Base-by-base conservation (phyloP, 108 stramenopile genomes). In the Nitzschia inconspicua region DNA sequence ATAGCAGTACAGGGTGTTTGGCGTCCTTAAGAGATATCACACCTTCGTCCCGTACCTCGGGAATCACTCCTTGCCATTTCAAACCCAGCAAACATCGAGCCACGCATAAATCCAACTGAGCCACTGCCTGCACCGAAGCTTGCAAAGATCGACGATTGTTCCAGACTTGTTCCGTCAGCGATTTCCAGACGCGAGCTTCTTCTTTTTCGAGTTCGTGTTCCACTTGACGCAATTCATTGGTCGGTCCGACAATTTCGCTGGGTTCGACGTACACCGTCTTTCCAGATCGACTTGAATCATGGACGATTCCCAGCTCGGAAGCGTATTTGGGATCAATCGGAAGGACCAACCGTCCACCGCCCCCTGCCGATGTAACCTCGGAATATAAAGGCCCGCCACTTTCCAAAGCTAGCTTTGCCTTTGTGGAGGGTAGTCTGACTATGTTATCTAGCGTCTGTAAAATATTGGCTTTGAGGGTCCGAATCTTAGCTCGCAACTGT, bases 191-290 rank as follows among this genome's bases (percentile, higher is more conserved):
- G 25, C 86, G 59, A 18, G 86, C 79, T 58, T 91, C 92, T 75
- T 96, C 95, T 8, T 49, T 53, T 51, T 77, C 70, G 22, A 93
- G 68, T 44, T 85, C 83, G 25, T 66, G 68, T 66, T 85, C 84
- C 19, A 70, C 71, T 49, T 85, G 79, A 14, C 82, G 73, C 44
- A 94, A 51, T 57, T 95, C 96, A 60, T 97, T 97, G 43, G 96
- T 95, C 4, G 87, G 86, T 25, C 85, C 88, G 13, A 94, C 84
- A 27, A 91, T 68, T 49, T 87, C 85, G n/a, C 73, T 70, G 10
- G 94, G 96, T 72, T 97, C 96, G 19, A 97, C 91, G 63, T 93
- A 97, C 11, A 86, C 75, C 13, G 96, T 97, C 61, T 85, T 84
- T n/a, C 94, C 96, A 22, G 87, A 89, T 10, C 93, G 69, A 30